Base-by-base conservation (phyloP, 2,329 filamentous ascomycete genomes). In the Aspergillus ibericus region DNA sequence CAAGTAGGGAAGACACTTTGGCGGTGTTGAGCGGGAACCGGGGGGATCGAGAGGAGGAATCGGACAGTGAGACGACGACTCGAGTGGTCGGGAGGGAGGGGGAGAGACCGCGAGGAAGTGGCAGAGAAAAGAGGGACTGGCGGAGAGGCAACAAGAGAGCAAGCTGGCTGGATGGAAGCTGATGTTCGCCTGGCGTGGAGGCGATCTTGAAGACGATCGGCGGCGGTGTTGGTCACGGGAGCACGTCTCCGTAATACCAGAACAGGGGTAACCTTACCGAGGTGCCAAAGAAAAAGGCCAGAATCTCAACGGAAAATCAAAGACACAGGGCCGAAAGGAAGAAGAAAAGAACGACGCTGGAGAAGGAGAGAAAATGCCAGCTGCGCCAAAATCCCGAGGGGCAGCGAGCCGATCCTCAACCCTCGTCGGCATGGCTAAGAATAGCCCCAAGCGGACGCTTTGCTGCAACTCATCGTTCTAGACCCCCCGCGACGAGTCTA, bases 1-100 rank as follows among this genome's bases (percentile, higher is more conserved):
- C 85, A 73, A 96, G 84, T 79, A 95, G 88, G 77, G 93, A 91
- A 88, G 92, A 93, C 91, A 96, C 88, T 82, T 96, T 96, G 91
- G 89, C 91, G 91, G 91, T 93, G 79, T 90, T 90, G 80, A 74
- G 64, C 56, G 60, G 62, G 56, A 57, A 64, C 63, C 63, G 62
- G 64, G 68, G 52, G 63, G 57, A 55, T 42, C 36, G 54, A 65
- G 61, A 61, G 50, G 63, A 62, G 55, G 42, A n/a, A 56, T 64
- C 59, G 64, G 59, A 63, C 62, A 63, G 60, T 40, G 59, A 62
- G 55, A 56, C 62, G 54, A 63, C 59, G 65, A 63, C 8, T 32
- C 66, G 61, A 64, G 59, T 44, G 15, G 32, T 35, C 36, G 58
- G 47, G 35, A 55, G 51, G 15, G 12, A 51, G 36, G 34, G 18